Evolutionary conservation across 1,284 basidiomycete genomes (phyloP).

Genomic region (Albatrellus sp.): DNA sequence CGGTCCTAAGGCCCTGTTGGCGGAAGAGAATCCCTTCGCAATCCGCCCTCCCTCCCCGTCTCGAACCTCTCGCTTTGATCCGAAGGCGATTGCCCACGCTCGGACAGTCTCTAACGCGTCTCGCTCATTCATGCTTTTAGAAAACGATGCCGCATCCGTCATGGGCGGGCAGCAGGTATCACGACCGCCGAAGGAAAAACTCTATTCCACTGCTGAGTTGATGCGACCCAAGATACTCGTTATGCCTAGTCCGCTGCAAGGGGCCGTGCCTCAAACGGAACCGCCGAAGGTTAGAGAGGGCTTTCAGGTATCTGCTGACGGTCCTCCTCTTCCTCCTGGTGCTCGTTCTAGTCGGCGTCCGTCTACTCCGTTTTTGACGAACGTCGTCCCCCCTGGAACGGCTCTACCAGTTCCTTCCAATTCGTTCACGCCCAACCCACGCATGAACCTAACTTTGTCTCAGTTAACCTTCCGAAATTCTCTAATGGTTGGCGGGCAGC

Average conservation of each 20-base stretch:
- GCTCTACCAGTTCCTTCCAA: constrained; percentile 42
- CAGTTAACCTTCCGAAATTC: constrained; percentile 74
- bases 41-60: constrained; percentile 45
- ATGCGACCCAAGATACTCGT: constrained; percentile 73
- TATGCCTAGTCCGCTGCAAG: constrained; percentile 75
- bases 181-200: constrained; percentile 31
- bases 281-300: constrained; percentile 30
- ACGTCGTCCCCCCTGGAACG: constrained; percentile 12
- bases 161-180: constrained; percentile 14
- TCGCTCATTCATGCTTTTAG: constrained; percentile 45
- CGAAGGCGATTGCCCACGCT: constrained; percentile 42
- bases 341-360: constrained; percentile 41
- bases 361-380: constrained; percentile 25
- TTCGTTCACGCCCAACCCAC: constrained; percentile 67
- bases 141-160: constrained; percentile 35
- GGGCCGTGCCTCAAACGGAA: constrained; percentile 20
- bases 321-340: constrained; percentile 55
- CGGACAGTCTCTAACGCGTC: constrained; percentile 58
- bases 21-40: constrained; percentile 42
- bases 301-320: constrained; percentile 52
- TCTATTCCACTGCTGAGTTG: constrained; percentile 60
- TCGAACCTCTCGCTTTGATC: constrained; percentile 60
- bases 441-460: constrained; percentile 56
- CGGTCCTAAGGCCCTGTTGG: constrained; percentile 9
- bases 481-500: constrained; percentile 50